phyloP scores from a whole-genome alignment of 225 moss, liverwort and hornwort species.

The Anthoceros angustus region DNA sequence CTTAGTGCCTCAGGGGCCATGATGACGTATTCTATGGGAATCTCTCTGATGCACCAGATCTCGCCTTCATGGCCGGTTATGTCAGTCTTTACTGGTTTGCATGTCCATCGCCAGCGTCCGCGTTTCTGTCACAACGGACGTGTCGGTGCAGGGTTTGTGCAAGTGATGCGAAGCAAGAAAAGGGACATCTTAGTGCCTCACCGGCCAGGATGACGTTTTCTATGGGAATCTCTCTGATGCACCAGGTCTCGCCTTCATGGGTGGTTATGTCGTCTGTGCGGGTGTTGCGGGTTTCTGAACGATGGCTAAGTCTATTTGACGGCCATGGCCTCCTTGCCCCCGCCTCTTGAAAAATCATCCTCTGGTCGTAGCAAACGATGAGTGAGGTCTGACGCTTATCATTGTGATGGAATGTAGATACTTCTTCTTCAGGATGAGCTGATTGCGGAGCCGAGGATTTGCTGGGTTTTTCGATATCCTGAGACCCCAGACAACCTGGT shows the following conservation, averaged over 20 bases:
- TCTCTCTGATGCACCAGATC: slow-evolving; percentile 2
- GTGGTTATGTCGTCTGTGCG: background rate
- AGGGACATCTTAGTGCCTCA: background rate
- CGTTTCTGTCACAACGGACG: too few relatives aligned
- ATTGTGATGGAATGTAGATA: slow-evolving; percentile 70
- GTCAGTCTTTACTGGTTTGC: too few relatives aligned
- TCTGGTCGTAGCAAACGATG: background rate
- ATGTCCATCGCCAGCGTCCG: too few relatives aligned
- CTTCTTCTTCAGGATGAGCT: slow-evolving; percentile 57
- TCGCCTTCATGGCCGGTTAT: too few relatives aligned
- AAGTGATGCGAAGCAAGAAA: background rate
- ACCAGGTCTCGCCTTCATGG: background rate
- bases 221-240: slow-evolving; percentile 5
- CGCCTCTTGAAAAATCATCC: background rate
- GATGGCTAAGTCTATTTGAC: too few relatives aligned
- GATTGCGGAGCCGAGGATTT: slow-evolving; percentile 77
- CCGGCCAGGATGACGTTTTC: background rate
- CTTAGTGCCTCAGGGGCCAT: background rate
- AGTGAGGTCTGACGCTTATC: slow-evolving; percentile 21
- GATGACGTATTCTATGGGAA: slow-evolving; percentile 3
- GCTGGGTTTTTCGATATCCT: slow-evolving; percentile 39
- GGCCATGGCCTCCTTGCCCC: too few relatives aligned
- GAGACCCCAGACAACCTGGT: slow-evolving; percentile 81
- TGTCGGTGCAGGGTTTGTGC: too few relatives aligned
- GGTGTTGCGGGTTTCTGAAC: too few relatives aligned